Percentiles rank a stretch among this genome's conserved stretches.
Evolutionary conservation across 805 yeast species (phyloP).

Genomic region (Starmerella davenportii): DNA sequence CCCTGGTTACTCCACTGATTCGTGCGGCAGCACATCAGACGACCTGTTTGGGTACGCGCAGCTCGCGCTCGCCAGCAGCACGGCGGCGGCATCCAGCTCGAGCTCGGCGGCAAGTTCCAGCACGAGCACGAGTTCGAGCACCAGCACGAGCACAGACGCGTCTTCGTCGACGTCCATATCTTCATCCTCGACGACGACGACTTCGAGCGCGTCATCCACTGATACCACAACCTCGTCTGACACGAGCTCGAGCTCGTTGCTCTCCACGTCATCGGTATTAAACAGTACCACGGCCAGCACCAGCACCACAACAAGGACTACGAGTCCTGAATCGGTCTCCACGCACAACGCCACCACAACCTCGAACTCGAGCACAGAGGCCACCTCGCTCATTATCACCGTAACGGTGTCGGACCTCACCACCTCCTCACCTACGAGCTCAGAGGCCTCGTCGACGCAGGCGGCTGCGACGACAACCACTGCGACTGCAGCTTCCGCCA

Average conservation of each 20-base stretch:
- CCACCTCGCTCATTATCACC: slow-evolving; percentile 1
- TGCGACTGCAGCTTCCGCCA: slow-evolving; percentile 14
- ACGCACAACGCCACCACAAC: neutral
- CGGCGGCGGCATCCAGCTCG: slow-evolving; percentile 14
- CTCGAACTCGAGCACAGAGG: slow-evolving; percentile 1
- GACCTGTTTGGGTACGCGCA: slow-evolving; percentile 40
- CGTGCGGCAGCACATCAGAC: slow-evolving; percentile 27
- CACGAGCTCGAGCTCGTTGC: slow-evolving; percentile 1
- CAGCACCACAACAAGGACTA: neutral
- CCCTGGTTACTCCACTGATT: slow-evolving; percentile 30
- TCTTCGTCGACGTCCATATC: slow-evolving; percentile 1
- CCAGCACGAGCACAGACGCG: slow-evolving; percentile 12
- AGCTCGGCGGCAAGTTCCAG: slow-evolving; percentile 8
- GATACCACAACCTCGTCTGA: slow-evolving; percentile 1
- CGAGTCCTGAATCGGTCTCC: slow-evolving; percentile 1
- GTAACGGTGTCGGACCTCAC: slow-evolving; percentile 2
- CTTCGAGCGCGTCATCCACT: slow-evolving; percentile 9
- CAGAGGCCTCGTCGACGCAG: slow-evolving; percentile 4
- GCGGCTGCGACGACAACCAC: slow-evolving; percentile 7
- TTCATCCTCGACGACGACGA: slow-evolving; percentile 10
- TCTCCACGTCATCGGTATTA: neutral
- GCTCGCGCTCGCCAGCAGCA: slow-evolving; percentile 23
- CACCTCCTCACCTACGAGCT: slow-evolving; percentile 1
- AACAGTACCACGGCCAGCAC: neutral
- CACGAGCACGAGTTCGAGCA: slow-evolving; percentile 4